A percentile compares a stretch with the other conserved stretches of the same genome.
phyloP scores from a whole-genome alignment of 495 filamentous ascomycete species.

The Aspergillus sclerotiicarbonarius region DNA sequence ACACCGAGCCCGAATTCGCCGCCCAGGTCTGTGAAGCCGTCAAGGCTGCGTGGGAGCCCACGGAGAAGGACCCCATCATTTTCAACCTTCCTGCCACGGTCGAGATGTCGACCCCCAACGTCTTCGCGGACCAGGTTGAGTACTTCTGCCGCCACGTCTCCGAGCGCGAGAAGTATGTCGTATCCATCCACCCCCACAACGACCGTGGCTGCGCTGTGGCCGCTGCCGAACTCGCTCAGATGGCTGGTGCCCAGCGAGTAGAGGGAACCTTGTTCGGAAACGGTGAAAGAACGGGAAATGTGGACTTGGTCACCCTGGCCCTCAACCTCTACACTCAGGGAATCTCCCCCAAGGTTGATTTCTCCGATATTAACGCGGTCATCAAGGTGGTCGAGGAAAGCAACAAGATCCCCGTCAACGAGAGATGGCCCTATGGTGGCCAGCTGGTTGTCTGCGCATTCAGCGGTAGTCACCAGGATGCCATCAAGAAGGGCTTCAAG shows the following conservation, averaged over 20 bases:
- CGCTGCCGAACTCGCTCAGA: conserved; percentile 89
- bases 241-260: conserved; percentile 95
- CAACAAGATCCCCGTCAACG: conserved; percentile 93
- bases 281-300: conserved; percentile 93
- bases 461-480: conserved; percentile 91
- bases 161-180: conserved; percentile 76
- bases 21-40: conserved; percentile 88
- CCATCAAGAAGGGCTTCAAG: conserved; percentile 96
- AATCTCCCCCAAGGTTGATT: conserved; percentile 83
- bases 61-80: conserved; percentile 80
- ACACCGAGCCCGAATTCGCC: conserved; percentile 80
- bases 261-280: conserved; percentile 96
- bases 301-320: conserved; percentile 91
- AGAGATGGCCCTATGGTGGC: conserved; percentile 85
- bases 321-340: conserved; percentile 97
- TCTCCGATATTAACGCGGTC: conserved; percentile 83
- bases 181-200: conserved; percentile 90
- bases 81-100: conserved; percentile 98
- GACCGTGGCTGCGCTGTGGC: conserved; percentile 88
- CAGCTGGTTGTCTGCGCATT: conserved; percentile 87
- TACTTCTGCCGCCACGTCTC: conserved; percentile 85
- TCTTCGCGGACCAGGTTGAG: conserved; percentile 96
- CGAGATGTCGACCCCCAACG: conserved; percentile 92
- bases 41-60: conserved; percentile 91
- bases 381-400: conserved; percentile 88